Conservation (phyloP, 2,329 filamentous ascomycete genomes). For the Colletotrichum incanum region DNA sequence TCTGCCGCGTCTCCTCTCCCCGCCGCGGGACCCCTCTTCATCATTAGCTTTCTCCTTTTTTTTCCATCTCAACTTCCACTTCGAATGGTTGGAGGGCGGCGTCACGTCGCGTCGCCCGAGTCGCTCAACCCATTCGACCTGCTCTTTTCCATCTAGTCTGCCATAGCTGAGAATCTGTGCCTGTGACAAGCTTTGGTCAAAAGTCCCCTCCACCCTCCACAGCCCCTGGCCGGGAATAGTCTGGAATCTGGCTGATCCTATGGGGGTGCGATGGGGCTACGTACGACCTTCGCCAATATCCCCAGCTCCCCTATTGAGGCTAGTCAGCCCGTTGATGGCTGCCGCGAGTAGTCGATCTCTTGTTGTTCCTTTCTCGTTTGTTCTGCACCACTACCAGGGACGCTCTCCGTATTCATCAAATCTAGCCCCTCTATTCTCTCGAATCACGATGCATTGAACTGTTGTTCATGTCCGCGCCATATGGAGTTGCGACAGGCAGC, state of each 20-base stretch:
- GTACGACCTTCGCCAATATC: neutral
- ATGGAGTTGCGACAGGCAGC: conserved; percentile 28
- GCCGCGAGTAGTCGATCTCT: neutral
- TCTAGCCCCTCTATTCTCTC: conserved; percentile 9
- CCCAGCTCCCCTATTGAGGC: conserved; percentile 1
- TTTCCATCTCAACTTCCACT: conserved; percentile 24
- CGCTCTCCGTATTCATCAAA: conserved; percentile 15
- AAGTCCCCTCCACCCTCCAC: conserved; percentile 17
- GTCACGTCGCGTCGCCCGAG: conserved; percentile 4
- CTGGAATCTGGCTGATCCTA: neutral
- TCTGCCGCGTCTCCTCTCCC: conserved; percentile 12
- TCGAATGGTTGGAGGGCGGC: conserved; percentile 6
- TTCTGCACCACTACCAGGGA: conserved; percentile 7
- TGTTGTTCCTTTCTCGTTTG: conserved; percentile 7
- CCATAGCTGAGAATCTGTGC: conserved; percentile 8
- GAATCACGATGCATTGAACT: conserved; percentile 24
- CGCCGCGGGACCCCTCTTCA: conserved; percentile 16
- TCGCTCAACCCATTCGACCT: conserved; percentile 25
- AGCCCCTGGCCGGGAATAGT: conserved; percentile 12
- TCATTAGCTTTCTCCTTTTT: conserved; percentile 10
- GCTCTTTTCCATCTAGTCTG: conserved; percentile 39
- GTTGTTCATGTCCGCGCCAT: neutral
- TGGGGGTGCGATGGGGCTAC: neutral
- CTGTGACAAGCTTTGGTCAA: conserved; percentile 28
- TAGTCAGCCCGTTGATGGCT: conserved; percentile 11